Evolutionary conservation across 495 filamentous ascomycete species (phyloP), one percentile per base, ranked within the genome.

Genomic region (Poronia punctata): DNA sequence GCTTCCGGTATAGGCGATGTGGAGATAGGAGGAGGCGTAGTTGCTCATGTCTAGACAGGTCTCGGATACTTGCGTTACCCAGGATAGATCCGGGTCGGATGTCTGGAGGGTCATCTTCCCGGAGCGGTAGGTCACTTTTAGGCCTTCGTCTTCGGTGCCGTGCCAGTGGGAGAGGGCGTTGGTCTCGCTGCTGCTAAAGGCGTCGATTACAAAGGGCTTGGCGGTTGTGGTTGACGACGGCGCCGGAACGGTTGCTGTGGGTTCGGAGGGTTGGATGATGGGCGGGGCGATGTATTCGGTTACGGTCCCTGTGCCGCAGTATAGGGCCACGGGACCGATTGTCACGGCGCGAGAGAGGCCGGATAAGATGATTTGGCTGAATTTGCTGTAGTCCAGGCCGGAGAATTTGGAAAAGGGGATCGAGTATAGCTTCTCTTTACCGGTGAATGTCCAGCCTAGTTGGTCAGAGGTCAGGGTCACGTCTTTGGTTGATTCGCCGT

Each of bases 81-180:
- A 88, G 38, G 70, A 71, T 22, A 81, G 67, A 53, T 88, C 84
- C 12, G 82, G 72, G 50, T 86, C 79, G 32, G 72, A 72, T 22
- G 78, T 80, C 46, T 65, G 70, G 37, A 88, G 67, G 7, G 72
- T 78, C 43, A 86, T 61, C 35, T 59, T 52, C 48, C 67, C 60
- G 48, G 55, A 57, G 19, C 64, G 56, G 48, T 75, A 72, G 3
- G 72, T 72, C 9, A 74, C 45, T 8, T 64, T 60, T 39, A 82
- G 68, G 7, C 68, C 67, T 43, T 84, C 80, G 36, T 83, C 81
- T 1, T 41, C 42, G 2, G 72, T 61, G 0, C 84, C 84, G 56
- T 88, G 84, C 74, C 78, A 88, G 57, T 79, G 75, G 3, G 76
- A 76, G 2, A 88, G 71, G 17, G 71, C 72, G 48, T 88, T 88